Conservation (phyloP, 306 rosid species). For the Sindora glabra region DNA sequence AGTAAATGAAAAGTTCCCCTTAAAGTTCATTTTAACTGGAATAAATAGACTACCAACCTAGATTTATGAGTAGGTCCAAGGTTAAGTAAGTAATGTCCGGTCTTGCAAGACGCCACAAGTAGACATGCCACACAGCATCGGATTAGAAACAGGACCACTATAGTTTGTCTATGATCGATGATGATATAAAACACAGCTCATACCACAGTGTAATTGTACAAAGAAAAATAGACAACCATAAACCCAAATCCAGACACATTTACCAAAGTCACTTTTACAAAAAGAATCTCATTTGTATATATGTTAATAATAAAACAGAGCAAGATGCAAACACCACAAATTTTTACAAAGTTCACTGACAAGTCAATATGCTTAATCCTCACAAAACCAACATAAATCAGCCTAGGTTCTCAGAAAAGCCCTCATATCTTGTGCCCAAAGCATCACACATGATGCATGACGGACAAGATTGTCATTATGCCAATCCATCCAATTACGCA, state of each 20-base stretch:
- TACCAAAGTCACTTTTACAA: conserved; percentile 6
- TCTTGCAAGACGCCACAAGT: too few species aligned
- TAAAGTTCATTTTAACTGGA: too few species aligned
- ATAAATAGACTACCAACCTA: too few species aligned
- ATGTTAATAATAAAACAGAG: conserved; percentile 4
- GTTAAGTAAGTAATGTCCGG: too few species aligned
- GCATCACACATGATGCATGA: conserved; percentile 12
- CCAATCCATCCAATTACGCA: conserved; percentile 1
- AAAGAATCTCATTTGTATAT: conserved; percentile 11
- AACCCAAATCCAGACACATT: conserved; percentile 4
- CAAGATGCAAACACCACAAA: conserved; percentile 16
- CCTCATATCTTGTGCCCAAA: conserved; percentile 11
- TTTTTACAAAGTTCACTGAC: conserved; percentile 23
- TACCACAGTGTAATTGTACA: too few species aligned
- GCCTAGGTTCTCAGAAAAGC: conserved; percentile 1
- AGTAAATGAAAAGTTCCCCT: too few species aligned
- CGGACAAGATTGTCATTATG: conserved; percentile 1
- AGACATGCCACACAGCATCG: too few species aligned
- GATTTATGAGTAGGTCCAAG: too few species aligned
- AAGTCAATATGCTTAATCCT: conserved; percentile 17
- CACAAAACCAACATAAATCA: conserved; percentile 25
- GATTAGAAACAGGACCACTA: too few species aligned
- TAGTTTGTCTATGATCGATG: too few species aligned
- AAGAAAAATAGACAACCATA: not conserved
- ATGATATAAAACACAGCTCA: too few species aligned